Evolutionary conservation across 192 early-diverging fungal species (phyloP).

Genomic region (Coemansia sp.): DNA sequence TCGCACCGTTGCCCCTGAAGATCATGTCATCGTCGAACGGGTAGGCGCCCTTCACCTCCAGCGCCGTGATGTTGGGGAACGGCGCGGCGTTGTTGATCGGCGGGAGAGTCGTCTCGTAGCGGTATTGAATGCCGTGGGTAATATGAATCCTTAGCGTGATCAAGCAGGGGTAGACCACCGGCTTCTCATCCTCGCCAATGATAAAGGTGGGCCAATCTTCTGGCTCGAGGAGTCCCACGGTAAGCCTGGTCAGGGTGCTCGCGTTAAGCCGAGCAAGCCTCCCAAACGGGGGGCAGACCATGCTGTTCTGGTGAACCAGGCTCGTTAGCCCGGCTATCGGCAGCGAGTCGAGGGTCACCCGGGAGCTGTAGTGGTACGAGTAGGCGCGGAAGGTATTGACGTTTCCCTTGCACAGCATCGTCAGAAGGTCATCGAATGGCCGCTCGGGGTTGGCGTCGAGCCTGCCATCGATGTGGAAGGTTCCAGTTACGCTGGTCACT

Average conservation of each 20-base stretch:
- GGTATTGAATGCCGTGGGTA: neutral
- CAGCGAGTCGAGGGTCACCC: neutral
- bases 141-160: neutral
- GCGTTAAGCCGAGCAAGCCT: neutral
- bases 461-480: neutral
- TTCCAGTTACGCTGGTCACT: neutral
- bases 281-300: neutral
- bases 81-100: neutral
- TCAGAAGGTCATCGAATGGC: neutral
- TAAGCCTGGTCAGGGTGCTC: neutral
- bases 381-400: neutral
- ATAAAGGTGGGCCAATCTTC: neutral
- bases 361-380: neutral
- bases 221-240: neutral
- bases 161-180: neutral
- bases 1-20: neutral
- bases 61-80: neutral
- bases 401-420: neutral
- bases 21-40: neutral
- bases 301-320: neutral
- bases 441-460: neutral
- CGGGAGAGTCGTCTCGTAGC: neutral
- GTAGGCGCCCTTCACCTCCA: neutral
- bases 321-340: neutral
- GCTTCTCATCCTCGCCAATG: neutral